Evolutionary conservation across 352 stramenopile genomes (phyloP).

Genomic region (Saprolegnia diclina): DNA sequence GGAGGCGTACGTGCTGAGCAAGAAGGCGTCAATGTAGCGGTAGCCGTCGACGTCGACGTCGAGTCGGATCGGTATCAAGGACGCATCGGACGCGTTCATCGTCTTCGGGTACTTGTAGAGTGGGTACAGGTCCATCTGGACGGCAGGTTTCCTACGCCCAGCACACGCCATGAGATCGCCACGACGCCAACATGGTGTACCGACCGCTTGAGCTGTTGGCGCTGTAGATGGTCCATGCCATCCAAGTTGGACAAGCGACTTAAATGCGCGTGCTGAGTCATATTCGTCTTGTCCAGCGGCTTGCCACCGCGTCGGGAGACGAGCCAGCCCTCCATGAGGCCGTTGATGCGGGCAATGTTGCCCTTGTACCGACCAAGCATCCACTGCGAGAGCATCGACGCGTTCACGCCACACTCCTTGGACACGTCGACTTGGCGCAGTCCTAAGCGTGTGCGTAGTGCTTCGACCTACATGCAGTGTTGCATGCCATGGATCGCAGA

Average conservation of each 20-base stretch:
- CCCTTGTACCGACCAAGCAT: conserved; percentile 82
- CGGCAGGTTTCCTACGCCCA: conserved; percentile 8
- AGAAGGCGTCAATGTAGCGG: conserved; percentile 78
- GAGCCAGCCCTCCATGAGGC: conserved; percentile 79
- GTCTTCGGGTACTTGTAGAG: conserved; percentile 77
- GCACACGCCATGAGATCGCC: background rate
- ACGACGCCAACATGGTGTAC: background rate
- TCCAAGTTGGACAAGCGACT: background rate
- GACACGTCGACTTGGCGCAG: conserved; percentile 77
- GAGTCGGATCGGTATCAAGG: conserved; percentile 63
- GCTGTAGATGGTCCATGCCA: conserved; percentile 2
- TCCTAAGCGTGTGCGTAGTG: conserved; percentile 59
- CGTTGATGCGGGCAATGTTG: conserved; percentile 79
- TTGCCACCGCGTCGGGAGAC: conserved; percentile 75
- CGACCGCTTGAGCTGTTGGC: conserved; percentile 7
- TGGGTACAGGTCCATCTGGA: conserved; percentile 36
- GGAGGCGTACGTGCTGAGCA: conserved; percentile 59
- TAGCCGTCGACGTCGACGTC: conserved; percentile 75
- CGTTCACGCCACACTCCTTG: conserved; percentile 81
- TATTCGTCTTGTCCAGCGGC: conserved; percentile 66
- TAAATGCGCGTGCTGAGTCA: conserved; percentile 19
- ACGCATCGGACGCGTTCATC: conserved; percentile 44
- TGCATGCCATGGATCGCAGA: background rate
- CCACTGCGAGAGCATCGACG: conserved; percentile 82
- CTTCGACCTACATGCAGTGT: conserved; percentile 47